These are phyloP conservation scores for Suillus placidus DNA, from an alignment of 768 basidiomycete species.

Conservation along the genomic window DNA sequence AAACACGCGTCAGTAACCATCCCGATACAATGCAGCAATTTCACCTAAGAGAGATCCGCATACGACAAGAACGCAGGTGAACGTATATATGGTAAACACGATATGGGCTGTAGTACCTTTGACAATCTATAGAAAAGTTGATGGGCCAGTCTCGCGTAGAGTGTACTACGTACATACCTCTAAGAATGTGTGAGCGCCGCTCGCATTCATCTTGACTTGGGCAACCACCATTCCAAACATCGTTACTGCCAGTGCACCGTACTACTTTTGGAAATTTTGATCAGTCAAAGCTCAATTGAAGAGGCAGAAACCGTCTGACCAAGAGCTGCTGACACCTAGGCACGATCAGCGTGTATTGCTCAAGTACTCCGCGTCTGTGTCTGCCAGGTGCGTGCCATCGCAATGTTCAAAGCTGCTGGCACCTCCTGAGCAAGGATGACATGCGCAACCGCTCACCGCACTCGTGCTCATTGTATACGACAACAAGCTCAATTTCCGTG, in stretches of 20 bases:
- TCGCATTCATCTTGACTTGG: conserved; percentile 46
- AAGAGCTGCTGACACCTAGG: conserved; percentile 38
- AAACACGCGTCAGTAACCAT: not conserved
- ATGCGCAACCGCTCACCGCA: no score
- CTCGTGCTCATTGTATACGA: no score
- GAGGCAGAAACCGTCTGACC: conserved; percentile 17
- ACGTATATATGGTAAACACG: conserved; percentile 38
- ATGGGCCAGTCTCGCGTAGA: no score
- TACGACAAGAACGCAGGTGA: conserved; percentile 40
- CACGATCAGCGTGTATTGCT: not conserved
- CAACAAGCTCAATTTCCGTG: not conserved
- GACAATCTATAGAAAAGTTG: conserved; percentile 32
- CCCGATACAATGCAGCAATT: not conserved
- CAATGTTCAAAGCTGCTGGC: no score
- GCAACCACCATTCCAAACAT: conserved; percentile 43
- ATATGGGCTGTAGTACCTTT: conserved; percentile 37
- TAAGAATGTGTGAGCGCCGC: conserved; percentile 45
- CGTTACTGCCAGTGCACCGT: conserved; percentile 32
- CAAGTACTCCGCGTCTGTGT: not conserved
- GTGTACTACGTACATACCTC: conserved; percentile 29
- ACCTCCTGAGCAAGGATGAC: no score
- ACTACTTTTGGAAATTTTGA: conserved; percentile 28
- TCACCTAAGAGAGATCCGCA: conserved; percentile 39
- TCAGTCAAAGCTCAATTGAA: conserved; percentile 9
- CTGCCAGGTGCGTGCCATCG: no score